A percentile compares a stretch with the other conserved stretches of the same genome.
Evolutionary conservation across 257 asterid genomes (phyloP).

Genomic region (Pogostemon cablin): DNA sequence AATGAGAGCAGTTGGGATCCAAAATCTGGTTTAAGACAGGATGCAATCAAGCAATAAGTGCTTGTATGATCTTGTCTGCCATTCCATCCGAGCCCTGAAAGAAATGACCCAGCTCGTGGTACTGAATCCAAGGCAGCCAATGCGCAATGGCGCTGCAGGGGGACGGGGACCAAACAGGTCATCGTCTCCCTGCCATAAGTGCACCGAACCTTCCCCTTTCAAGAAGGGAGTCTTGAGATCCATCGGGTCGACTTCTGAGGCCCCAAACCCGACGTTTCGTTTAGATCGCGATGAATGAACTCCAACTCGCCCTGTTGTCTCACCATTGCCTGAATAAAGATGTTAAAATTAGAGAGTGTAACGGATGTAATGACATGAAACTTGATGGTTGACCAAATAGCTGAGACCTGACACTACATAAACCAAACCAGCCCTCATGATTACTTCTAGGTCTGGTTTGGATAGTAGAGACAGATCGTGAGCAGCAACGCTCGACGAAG

Average conservation of each 20-base stretch:
- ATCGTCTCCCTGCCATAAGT: conserved; percentile 88
- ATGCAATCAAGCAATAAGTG: conserved; percentile 44
- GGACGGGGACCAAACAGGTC: conserved; percentile 65
- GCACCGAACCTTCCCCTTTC: conserved; percentile 60
- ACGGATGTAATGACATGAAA: neutral
- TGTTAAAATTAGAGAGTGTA: neutral
- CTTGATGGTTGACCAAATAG: neutral
- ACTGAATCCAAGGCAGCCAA: conserved; percentile 76
- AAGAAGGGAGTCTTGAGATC: conserved; percentile 67
- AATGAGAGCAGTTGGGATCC: too few species aligned
- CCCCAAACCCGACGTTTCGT: conserved; percentile 62
- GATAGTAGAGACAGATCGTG: conserved; percentile 41
- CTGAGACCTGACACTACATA: conserved; percentile 41
- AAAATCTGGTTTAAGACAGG: too few species aligned
- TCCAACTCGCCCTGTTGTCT: conserved; percentile 87
- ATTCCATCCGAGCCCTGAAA: conserved; percentile 59
- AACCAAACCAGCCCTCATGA: conserved; percentile 35
- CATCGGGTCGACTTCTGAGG: conserved; percentile 80
- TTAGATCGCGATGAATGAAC: conserved; percentile 69
- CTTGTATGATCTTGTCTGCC: conserved; percentile 52
- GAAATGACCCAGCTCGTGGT: conserved; percentile 88
- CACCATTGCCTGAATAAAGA: conserved; percentile 40
- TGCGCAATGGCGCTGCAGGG: conserved; percentile 63
- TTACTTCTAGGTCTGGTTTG: conserved; percentile 57
- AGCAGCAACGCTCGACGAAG: conserved; percentile 46